Percentiles rank a stretch among this genome's conserved stretches.
These are phyloP conservation scores for Serendipita sp. DNA, from an alignment of 1,284 basidiomycete genomes.

Conservation along the genomic window DNA sequence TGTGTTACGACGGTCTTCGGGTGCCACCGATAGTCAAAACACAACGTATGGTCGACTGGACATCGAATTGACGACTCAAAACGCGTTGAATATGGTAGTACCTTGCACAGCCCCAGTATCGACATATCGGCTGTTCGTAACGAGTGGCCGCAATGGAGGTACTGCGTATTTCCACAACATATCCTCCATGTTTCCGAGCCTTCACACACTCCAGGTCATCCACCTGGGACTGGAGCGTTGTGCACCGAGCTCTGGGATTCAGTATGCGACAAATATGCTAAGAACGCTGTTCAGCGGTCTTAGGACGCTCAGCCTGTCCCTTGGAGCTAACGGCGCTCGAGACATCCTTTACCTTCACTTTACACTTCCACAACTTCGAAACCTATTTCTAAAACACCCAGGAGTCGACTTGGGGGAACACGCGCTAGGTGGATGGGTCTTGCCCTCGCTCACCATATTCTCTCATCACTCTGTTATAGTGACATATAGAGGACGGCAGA, in stretches of 20 bases:
- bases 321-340: background rate
- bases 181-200: background rate
- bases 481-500: background rate
- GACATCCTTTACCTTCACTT: background rate
- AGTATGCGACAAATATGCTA: background rate
- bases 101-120: background rate
- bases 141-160: background rate
- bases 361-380: background rate
- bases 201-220: background rate
- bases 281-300: background rate
- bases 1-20: background rate
- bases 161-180: background rate
- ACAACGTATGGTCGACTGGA: background rate
- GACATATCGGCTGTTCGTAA: background rate
- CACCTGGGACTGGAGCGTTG: background rate
- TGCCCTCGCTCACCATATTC: background rate
- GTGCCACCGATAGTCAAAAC: background rate
- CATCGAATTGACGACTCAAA: background rate
- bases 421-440: background rate
- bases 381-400: background rate
- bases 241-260: background rate
- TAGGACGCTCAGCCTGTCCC: background rate
- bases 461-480: background rate
- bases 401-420: background rate
- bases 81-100: background rate